Percentiles rank a stretch among this genome's conserved stretches.
These are phyloP conservation scores for Hylodesmum podocarpum DNA, from an alignment of 306 rosid genomes.

Conservation along the genomic window DNA sequence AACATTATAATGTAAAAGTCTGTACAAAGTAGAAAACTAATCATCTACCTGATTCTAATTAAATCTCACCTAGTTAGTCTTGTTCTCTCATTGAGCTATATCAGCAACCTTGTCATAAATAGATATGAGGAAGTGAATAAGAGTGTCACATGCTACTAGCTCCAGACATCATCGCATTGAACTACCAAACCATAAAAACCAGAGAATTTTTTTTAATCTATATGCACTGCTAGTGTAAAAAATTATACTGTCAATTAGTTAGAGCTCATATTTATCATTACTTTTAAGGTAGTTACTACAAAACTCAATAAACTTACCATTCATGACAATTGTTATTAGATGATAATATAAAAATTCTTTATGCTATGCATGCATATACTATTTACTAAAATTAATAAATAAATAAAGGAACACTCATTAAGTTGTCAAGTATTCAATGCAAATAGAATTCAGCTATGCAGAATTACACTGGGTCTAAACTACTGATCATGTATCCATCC, in stretches of 20 bases:
- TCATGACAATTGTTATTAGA: too few relatives aligned
- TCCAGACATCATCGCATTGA: constrained; percentile 2
- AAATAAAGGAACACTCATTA: not conserved
- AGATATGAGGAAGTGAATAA: not conserved
- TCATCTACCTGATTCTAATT: not conserved
- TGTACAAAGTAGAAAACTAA: not conserved
- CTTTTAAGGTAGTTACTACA: too few relatives aligned
- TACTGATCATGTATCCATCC: constrained; percentile 54
- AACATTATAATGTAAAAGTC: not conserved
- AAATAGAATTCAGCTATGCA: constrained; percentile 2
- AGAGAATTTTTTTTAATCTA: too few relatives aligned
- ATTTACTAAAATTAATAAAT: too few relatives aligned
- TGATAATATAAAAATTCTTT: too few relatives aligned
- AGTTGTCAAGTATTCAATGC: not conserved
- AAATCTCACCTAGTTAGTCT: not conserved
- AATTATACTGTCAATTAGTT: too few relatives aligned
- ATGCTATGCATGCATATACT: too few relatives aligned
- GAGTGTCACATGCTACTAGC: not conserved
- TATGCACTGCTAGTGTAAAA: too few relatives aligned
- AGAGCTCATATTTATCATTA: too few relatives aligned
- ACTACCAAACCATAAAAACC: not conserved
- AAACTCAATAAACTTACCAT: too few relatives aligned
- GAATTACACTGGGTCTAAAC: not conserved
- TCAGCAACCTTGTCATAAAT: not conserved
- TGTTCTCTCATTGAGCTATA: not conserved